Conservation (phyloP, 768 basidiomycete species). For the Rhodotorula toruloides region DNA sequence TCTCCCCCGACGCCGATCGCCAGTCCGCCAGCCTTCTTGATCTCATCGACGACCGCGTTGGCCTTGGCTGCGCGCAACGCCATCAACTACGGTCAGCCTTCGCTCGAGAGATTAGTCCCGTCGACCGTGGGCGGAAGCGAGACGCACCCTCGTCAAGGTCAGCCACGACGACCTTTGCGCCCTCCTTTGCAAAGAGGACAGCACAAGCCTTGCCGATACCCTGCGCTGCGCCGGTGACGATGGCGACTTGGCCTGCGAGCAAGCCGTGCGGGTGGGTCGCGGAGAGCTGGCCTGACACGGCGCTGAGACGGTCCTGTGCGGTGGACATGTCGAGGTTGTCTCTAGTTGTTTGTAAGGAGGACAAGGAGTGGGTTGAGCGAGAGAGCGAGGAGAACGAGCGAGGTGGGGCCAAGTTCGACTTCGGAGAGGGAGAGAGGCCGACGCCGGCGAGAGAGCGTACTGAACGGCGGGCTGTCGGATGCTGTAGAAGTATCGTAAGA, state of each 20-base stretch:
- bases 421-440: background rate
- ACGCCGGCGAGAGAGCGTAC: background rate
- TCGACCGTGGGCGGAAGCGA: too few species aligned
- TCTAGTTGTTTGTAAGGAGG: background rate
- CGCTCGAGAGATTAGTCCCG: too few species aligned
- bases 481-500: too few species aligned
- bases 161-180: constrained; percentile 77
- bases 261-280: constrained; percentile 42
- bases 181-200: constrained; percentile 73
- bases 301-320: constrained; percentile 7
- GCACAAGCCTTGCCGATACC: constrained; percentile 74
- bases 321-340: constrained; percentile 5
- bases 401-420: background rate
- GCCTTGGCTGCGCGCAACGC: constrained; percentile 53
- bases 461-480: too few species aligned
- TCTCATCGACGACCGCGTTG: constrained; percentile 63
- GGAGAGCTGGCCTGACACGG: constrained; percentile 17
- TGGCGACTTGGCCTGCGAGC: constrained; percentile 70
- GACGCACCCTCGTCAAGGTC: constrained; percentile 65
- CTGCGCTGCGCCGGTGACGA: constrained; percentile 69
- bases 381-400: background rate
- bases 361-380: too few species aligned
- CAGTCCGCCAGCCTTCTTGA: constrained; percentile 66
- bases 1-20: constrained; percentile 71
- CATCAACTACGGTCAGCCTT: too few species aligned